Conservation (phyloP, 2,329 filamentous ascomycete species). For the Diaporthe australafricana region DNA sequence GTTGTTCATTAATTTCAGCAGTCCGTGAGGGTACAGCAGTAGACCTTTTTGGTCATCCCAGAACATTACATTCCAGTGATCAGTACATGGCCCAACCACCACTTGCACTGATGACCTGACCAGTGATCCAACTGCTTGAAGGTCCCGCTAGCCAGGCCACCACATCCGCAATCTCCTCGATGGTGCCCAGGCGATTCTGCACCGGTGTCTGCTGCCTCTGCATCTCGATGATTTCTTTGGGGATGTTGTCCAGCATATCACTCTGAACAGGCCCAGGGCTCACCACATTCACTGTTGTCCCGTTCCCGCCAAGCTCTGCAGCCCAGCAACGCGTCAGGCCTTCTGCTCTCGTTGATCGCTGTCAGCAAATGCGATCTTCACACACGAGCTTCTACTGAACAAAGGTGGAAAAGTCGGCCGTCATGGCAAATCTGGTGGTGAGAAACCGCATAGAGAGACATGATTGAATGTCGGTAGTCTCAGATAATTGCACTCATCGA, state of each 20-base stretch:
- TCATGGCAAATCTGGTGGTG: background rate
- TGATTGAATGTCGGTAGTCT: no score
- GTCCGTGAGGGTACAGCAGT: no score
- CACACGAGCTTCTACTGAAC: no score
- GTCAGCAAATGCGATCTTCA: background rate
- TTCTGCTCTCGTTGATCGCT: constrained; percentile 53
- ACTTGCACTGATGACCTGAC: constrained; percentile 66
- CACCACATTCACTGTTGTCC: constrained; percentile 71
- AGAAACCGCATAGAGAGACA: no score
- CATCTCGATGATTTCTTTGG: constrained; percentile 58
- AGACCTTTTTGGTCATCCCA: no score
- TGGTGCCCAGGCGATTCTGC: constrained; percentile 60
- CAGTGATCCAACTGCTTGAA: constrained; percentile 62
- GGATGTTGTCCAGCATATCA: constrained; percentile 67
- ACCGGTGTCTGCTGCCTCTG: constrained; percentile 64
- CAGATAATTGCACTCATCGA: background rate
- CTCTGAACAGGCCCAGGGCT: constrained; percentile 69
- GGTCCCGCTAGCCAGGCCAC: constrained; percentile 66
- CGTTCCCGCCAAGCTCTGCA: constrained; percentile 64
- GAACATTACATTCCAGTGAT: background rate
- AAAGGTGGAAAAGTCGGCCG: fast-evolving
- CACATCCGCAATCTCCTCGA: constrained; percentile 66
- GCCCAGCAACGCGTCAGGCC: constrained; percentile 70
- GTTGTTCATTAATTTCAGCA: no score
- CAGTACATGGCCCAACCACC: constrained; percentile 53